A percentile compares a stretch with the other conserved stretches of the same genome.
These are phyloP conservation scores for Gracilariopsis chorda DNA, from an alignment of 23 red algal genomes.

Conservation along the genomic window DNA sequence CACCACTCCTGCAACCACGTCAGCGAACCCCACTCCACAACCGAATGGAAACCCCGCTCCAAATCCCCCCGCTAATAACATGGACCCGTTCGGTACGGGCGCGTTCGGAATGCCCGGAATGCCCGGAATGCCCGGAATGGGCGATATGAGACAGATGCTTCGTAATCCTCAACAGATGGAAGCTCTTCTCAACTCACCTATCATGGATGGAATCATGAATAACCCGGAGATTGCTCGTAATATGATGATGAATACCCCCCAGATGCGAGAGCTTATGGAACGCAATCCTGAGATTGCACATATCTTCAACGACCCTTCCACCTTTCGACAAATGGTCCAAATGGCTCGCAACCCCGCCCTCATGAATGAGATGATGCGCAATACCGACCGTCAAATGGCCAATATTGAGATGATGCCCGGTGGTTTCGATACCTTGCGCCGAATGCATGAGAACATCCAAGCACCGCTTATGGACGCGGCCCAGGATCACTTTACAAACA, in stretches of 20 bases:
- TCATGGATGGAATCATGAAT: slow-evolving; percentile 97
- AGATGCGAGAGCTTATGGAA: slow-evolving; percentile 94
- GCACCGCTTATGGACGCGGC: slow-evolving; percentile 81
- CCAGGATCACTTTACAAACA: slow-evolving; percentile 6
- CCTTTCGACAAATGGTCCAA: slow-evolving; percentile 94
- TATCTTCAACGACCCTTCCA: slow-evolving; percentile 90
- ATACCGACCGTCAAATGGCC: slow-evolving; percentile 95
- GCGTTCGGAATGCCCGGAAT: neutral
- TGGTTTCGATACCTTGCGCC: slow-evolving; percentile 95
- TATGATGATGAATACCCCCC: slow-evolving; percentile 95
- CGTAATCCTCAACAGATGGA: slow-evolving; percentile 86
- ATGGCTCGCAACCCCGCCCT: slow-evolving; percentile 88
- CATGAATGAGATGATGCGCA: slow-evolving; percentile 98
- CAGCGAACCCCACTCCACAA: slow-evolving; percentile 5
- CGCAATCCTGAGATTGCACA: slow-evolving; percentile 93
- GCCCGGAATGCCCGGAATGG: too few species aligned
- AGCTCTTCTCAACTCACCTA: slow-evolving; percentile 88
- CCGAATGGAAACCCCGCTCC: neutral
- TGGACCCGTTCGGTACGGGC: slow-evolving; percentile 14
- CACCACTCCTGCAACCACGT: neutral
- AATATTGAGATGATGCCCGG: slow-evolving; percentile 99
- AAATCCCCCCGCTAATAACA: neutral
- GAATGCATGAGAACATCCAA: slow-evolving; percentile 94
- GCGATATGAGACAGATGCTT: slow-evolving; percentile 66
- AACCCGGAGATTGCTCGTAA: slow-evolving; percentile 92